Conservation (phyloP, 805 yeast species). For the Saccharomyces kudriavzevii region DNA sequence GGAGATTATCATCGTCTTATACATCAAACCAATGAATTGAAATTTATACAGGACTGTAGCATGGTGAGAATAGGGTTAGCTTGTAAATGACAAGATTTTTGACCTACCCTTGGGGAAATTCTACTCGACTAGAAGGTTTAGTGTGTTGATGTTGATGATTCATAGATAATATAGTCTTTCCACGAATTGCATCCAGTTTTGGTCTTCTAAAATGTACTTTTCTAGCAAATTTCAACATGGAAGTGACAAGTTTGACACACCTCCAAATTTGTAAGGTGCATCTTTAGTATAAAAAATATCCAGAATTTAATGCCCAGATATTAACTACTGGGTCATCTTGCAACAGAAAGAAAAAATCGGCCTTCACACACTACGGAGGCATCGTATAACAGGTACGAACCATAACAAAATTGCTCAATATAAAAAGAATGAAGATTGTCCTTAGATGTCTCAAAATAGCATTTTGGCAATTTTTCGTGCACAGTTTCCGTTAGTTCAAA, state of each 20-base stretch:
- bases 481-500: slow-evolving; percentile 39
- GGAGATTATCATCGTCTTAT: slow-evolving; percentile 61
- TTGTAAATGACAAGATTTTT: slow-evolving; percentile 62
- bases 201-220: slow-evolving; percentile 70
- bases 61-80: slow-evolving; percentile 67
- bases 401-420: slow-evolving; percentile 93
- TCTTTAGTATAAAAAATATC: slow-evolving; percentile 28
- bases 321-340: slow-evolving; percentile 77
- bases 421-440: slow-evolving; percentile 64
- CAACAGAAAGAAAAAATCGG: slow-evolving; percentile 80
- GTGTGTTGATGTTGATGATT: slow-evolving; percentile 88
- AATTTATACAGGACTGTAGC: slow-evolving; percentile 78
- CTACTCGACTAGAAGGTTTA: slow-evolving; percentile 81
- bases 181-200: slow-evolving; percentile 59
- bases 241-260: slow-evolving; percentile 72
- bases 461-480: slow-evolving; percentile 46
- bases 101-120: slow-evolving; percentile 70
- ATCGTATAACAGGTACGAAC: slow-evolving; percentile 78
- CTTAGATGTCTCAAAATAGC: slow-evolving; percentile 56
- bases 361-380: slow-evolving; percentile 78
- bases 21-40: slow-evolving; percentile 94
- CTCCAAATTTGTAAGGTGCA: slow-evolving; percentile 54
- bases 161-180: slow-evolving; percentile 69
- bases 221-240: slow-evolving; percentile 70
- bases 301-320: slow-evolving; percentile 32